Conservation (phyloP, 768 basidiomycete species). For the Mrakia frigida region DNA sequence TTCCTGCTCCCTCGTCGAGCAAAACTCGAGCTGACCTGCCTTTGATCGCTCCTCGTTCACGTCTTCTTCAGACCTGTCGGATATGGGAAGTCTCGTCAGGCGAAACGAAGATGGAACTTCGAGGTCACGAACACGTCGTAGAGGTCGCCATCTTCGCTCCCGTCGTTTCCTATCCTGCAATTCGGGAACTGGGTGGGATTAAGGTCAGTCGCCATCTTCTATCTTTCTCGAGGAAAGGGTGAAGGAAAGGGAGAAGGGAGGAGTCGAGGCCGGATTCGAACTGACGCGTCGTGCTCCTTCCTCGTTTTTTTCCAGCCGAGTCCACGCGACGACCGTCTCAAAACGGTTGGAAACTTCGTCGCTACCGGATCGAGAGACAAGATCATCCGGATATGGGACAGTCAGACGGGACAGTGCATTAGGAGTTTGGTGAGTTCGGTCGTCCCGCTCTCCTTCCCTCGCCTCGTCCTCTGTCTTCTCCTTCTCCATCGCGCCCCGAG, state of each 20-base stretch:
- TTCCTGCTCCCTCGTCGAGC: neutral
- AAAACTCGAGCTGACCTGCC: neutral
- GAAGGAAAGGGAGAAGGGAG: too few species aligned
- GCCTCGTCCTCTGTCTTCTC: too few species aligned
- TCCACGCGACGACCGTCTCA: slow-evolving; percentile 44
- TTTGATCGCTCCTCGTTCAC: neutral
- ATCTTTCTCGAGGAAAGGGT: too few species aligned
- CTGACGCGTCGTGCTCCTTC: neutral
- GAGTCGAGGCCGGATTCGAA: too few species aligned
- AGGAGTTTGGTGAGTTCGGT: slow-evolving; percentile 58
- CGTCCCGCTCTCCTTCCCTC: neutral
- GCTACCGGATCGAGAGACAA: slow-evolving; percentile 86
- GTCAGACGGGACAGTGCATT: slow-evolving; percentile 70
- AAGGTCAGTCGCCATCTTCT: slow-evolving; percentile 50
- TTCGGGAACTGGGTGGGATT: slow-evolving; percentile 69
- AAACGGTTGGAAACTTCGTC: slow-evolving; percentile 53
- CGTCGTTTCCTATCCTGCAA: slow-evolving; percentile 63
- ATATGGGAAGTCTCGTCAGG: slow-evolving; percentile 69
- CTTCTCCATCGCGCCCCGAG: too few species aligned
- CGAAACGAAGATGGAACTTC: slow-evolving; percentile 71
- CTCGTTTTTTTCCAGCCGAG: slow-evolving; percentile 46
- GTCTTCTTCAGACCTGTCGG: slow-evolving; percentile 60
- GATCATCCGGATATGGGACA: slow-evolving; percentile 87
- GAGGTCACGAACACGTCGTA: slow-evolving; percentile 82
- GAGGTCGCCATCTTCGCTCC: slow-evolving; percentile 80